Evolutionary conservation across 2,329 filamentous ascomycete genomes (phyloP).

Genomic region (Paracoccidioides brasiliensis): DNA sequence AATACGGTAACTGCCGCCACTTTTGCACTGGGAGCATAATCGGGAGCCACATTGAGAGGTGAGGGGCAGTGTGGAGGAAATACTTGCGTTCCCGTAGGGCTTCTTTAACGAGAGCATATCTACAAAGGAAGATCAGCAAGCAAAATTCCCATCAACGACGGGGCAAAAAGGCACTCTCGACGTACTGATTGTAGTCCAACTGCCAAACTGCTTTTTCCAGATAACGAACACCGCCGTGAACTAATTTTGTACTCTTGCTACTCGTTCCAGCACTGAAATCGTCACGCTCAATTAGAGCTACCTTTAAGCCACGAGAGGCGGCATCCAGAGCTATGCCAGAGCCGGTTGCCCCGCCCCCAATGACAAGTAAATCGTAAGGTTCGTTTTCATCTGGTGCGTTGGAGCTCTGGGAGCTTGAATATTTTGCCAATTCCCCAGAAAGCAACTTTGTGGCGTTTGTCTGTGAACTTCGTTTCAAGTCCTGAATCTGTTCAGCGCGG

Average conservation of each 20-base stretch:
- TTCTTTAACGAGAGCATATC: slow-evolving; percentile 61
- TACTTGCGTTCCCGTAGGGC: slow-evolving; percentile 71
- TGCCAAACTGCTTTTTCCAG: slow-evolving; percentile 80
- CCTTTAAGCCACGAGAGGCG: slow-evolving; percentile 63
- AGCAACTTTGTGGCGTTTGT: not conserved
- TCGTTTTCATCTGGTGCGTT: slow-evolving; percentile 28
- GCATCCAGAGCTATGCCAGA: slow-evolving; percentile 71
- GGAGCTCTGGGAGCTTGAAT: not conserved
- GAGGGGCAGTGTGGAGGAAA: slow-evolving; percentile 69
- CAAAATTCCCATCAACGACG: not conserved
- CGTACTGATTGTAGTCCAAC: slow-evolving; percentile 65
- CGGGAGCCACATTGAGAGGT: slow-evolving; percentile 66
- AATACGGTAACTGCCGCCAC: slow-evolving; percentile 72
- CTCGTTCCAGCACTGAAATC: slow-evolving; percentile 73
- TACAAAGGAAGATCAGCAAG: not conserved
- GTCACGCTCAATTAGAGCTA: slow-evolving; percentile 69
- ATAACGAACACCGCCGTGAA: slow-evolving; percentile 74
- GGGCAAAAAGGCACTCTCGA: not conserved
- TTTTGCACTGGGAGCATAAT: slow-evolving; percentile 72
- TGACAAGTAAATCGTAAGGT: slow-evolving; percentile 63
- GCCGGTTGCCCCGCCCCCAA: slow-evolving; percentile 68
- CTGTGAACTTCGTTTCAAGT: slow-evolving; percentile 25
- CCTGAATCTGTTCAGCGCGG: slow-evolving; percentile 39
- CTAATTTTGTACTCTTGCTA: slow-evolving; percentile 77
- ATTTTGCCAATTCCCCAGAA: not conserved